Percentiles rank a stretch among this genome's conserved stretches.
phyloP scores from a whole-genome alignment of 495 filamentous ascomycete genomes.

The Pseudomonodictys pantanalensis region DNA sequence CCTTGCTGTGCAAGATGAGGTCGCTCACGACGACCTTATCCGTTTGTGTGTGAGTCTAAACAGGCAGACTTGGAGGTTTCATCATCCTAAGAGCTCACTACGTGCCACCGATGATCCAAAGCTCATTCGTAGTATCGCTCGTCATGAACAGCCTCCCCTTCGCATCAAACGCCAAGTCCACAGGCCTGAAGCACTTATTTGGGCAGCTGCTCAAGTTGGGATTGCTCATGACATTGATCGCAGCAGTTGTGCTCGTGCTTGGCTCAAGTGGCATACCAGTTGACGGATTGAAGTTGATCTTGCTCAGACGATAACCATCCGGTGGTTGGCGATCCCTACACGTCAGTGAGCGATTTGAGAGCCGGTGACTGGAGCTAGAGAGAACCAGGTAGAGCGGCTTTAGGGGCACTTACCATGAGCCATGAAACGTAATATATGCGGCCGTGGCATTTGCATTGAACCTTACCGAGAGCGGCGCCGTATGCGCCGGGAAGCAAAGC shows the following conservation, averaged over 20 bases:
- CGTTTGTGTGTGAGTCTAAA: too few species aligned
- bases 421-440: constrained; percentile 43
- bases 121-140: constrained; percentile 47
- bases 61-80: too few species aligned
- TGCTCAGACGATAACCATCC: constrained; percentile 47
- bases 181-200: constrained; percentile 49
- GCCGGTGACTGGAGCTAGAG: neutral
- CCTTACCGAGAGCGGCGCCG: constrained; percentile 35
- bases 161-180: constrained; percentile 47
- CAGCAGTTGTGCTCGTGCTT: constrained; percentile 42
- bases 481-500: constrained; percentile 36
- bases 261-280: constrained; percentile 44
- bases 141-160: constrained; percentile 48
- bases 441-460: constrained; percentile 36
- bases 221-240: constrained; percentile 48
- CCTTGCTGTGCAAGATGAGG: too few species aligned
- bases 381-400: neutral
- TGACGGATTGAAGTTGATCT: constrained; percentile 41
- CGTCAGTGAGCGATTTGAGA: neutral
- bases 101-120: constrained; percentile 46
- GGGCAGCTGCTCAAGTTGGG: constrained; percentile 35
- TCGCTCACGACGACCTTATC: too few species aligned
- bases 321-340: constrained; percentile 42
- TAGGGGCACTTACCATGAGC: constrained; percentile 37
- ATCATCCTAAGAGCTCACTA: too few species aligned